Percentiles rank a stretch among this genome's conserved stretches.
Conservation (phyloP, 2,329 filamentous ascomycete species). For the Fusarium aywerte region DNA sequence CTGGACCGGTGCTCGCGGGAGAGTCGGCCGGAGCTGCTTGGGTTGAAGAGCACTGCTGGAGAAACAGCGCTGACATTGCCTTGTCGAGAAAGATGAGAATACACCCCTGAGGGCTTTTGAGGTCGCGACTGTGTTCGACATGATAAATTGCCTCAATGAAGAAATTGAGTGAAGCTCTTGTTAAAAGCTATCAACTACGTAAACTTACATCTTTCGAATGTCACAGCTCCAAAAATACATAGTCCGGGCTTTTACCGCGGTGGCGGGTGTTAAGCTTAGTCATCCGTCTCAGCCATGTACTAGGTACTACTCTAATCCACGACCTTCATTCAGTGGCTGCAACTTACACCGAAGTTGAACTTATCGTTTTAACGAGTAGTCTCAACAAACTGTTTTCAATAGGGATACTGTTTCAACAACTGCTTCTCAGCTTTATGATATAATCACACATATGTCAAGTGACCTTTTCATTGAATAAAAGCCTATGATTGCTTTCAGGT, state of each 20-base stretch:
- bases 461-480: constrained; percentile 19
- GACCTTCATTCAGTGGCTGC: constrained; percentile 5
- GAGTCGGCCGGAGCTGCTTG: constrained; percentile 51
- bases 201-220: constrained; percentile 46
- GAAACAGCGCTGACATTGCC: constrained; percentile 58
- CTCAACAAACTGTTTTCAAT: constrained; percentile 10
- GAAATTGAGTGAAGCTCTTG: constrained; percentile 27
- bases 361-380: background rate
- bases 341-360: constrained; percentile 24
- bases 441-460: constrained; percentile 31
- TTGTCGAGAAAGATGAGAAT: constrained; percentile 47
- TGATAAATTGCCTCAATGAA: constrained; percentile 41
- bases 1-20: constrained; percentile 48
- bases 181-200: constrained; percentile 36
- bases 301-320: too few relatives aligned
- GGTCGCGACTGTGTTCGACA: constrained; percentile 54
- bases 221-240: constrained; percentile 40
- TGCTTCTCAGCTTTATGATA: constrained; percentile 7
- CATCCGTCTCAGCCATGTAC: constrained; percentile 26
- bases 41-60: constrained; percentile 51
- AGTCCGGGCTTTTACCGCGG: constrained; percentile 45
- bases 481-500: background rate
- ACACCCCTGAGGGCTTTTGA: constrained; percentile 52
- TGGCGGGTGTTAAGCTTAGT: constrained; percentile 35
- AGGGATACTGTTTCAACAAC: background rate